Evolutionary conservation across 768 basidiomycete genomes (phyloP), one percentile per base, ranked within the genome.

Genomic region (Sporobolomyces roseus): DNA sequence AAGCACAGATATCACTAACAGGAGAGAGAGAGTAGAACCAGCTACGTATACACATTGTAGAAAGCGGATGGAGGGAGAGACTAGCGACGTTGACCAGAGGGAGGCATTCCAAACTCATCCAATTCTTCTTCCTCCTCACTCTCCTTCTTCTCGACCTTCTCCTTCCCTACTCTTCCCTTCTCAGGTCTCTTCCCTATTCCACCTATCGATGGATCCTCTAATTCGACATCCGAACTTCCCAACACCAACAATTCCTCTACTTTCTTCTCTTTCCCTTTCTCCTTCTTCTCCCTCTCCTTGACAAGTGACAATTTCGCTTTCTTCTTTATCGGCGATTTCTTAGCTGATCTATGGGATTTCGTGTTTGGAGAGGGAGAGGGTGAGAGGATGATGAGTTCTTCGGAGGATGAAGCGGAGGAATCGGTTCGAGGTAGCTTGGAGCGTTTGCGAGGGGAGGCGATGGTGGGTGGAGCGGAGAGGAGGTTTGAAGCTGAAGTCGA

Each of bases 31-130:
- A 6, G 27, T 3, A 30, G 32, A 10, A 27, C 19, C 12, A 59
- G n/a, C n/a, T 6, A 27, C 16, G 3, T 32, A 3, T n/a, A 23
- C 38, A 4, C 32, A 29, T 9, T 29, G 29, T 12, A 4, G 32
- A 29, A 6, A 29, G 35, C 9, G 35, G 32, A 49, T 27, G n/a
- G 32, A 49, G 46, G 21, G 46, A 19, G 45, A 9, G 6, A 12
- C 30, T 46, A 63, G 19, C 58, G 50, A 48, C 62, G 25, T 29
- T 71, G 70, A 12, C 30, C 70, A 16, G 51, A 55, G 13, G 62
- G 65, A 27, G 70, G 70, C 62, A 71, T 64, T 29, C 46, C 65
- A 52, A 66, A 71, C 25, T 71, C 65, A 41, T 71, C 70, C 58
- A 70, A 33, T 59, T 61, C 61, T 13, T 62, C 61, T 3, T n/a